Conservation (phyloP, 2,329 filamentous ascomycete genomes). For the Sarocladium strictum region DNA sequence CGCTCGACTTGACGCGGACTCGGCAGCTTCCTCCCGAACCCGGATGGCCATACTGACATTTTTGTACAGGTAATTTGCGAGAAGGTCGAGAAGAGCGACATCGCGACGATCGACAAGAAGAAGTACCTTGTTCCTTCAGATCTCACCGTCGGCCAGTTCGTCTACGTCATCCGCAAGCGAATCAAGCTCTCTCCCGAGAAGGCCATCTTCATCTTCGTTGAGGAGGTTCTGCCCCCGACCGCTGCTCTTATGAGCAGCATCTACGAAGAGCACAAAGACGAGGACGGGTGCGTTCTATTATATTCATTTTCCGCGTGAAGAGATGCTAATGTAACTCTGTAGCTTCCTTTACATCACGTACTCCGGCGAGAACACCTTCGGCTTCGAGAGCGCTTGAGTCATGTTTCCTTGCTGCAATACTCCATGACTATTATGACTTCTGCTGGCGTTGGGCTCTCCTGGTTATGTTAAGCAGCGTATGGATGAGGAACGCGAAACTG, state of each 20-base stretch:
- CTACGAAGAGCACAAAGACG: constrained; percentile 97
- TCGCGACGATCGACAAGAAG: constrained; percentile 99
- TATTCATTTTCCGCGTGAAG: background rate
- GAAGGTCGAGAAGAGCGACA: constrained; percentile 99
- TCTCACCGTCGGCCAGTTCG: constrained; percentile 97
- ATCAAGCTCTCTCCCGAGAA: constrained; percentile 99
- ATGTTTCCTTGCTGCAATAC: constrained; percentile 3
- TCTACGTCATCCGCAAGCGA: constrained; percentile 99
- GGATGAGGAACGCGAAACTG: background rate
- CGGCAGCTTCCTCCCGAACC: background rate
- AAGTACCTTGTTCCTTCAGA: constrained; percentile 98
- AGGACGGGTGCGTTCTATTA: constrained; percentile 52
- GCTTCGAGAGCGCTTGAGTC: constrained; percentile 31
- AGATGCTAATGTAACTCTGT: constrained; percentile 15
- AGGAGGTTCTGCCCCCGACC: constrained; percentile 93
- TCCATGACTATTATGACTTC: constrained; percentile 6
- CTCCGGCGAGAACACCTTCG: constrained; percentile 99
- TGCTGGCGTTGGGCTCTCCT: constrained; percentile 4
- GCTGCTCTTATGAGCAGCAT: constrained; percentile 99
- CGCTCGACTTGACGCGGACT: constrained; percentile 1
- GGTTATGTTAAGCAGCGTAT: constrained; percentile 1
- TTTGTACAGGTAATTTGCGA: constrained; percentile 85
- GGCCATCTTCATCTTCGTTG: constrained; percentile 99
- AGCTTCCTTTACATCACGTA: constrained; percentile 99
- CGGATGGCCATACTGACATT: background rate